A percentile compares a stretch with the other conserved stretches of the same genome.
phyloP scores from a whole-genome alignment of 768 basidiomycete genomes.

The Candolleomyces efflorescens region DNA sequence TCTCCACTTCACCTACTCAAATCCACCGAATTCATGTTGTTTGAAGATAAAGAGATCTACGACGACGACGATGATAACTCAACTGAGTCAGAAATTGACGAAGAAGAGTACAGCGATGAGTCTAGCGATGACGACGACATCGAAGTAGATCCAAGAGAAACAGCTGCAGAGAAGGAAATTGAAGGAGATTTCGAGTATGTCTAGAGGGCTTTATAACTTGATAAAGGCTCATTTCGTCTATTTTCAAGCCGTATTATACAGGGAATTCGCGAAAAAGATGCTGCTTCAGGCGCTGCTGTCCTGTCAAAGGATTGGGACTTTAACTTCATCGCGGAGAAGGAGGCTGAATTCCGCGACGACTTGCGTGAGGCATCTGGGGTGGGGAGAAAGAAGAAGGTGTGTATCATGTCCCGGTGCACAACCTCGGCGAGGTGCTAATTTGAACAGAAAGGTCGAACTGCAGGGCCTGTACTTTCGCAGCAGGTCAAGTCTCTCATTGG shows the following conservation, averaged over 20 bases:
- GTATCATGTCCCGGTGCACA: conserved; percentile 5
- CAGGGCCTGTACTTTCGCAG: conserved; percentile 58
- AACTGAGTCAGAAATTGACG: conserved; percentile 15
- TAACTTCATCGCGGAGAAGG: conserved; percentile 54
- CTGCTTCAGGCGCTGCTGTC: conserved; percentile 33
- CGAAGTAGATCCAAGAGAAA: conserved; percentile 16
- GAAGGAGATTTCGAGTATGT: conserved; percentile 60
- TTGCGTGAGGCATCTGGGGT: conserved; percentile 72
- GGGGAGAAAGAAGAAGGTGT: conserved; percentile 48
- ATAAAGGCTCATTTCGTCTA: background rate
- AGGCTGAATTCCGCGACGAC: conserved; percentile 70
- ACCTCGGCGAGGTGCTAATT: background rate
- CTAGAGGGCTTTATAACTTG: background rate
- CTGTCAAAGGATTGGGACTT: conserved; percentile 73
- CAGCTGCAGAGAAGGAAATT: conserved; percentile 41
- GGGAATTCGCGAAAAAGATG: conserved; percentile 54
- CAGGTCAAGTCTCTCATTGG: conserved; percentile 76
- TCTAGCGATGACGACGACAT: conserved; percentile 6
- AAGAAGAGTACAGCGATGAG: conserved; percentile 18
- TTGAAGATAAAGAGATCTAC: conserved; percentile 1
- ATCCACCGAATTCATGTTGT: background rate
- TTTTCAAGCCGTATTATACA: conserved; percentile 49
- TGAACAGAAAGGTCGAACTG: conserved; percentile 36
- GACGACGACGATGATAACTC: conserved; percentile 10
- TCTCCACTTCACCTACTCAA: background rate